phyloP scores from a whole-genome alignment of 768 basidiomycete species.

The Amanita phalloides region DNA sequence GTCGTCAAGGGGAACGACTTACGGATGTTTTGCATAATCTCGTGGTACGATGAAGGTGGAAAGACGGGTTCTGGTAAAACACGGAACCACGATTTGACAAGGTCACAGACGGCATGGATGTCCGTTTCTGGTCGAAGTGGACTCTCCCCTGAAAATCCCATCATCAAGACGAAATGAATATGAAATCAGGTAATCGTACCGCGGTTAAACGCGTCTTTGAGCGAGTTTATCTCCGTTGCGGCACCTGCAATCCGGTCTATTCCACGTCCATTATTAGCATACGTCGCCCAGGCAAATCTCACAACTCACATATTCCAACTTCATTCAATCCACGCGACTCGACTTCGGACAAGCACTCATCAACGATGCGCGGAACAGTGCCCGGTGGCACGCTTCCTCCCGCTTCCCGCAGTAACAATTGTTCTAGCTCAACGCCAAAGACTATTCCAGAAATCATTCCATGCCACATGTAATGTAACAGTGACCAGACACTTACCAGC shows the following conservation, averaged over 20 bases:
- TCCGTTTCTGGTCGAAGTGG: slow-evolving; percentile 54
- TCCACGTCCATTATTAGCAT: neutral
- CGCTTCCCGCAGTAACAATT: slow-evolving; percentile 57
- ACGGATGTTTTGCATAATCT: slow-evolving; percentile 68
- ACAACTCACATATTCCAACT: slow-evolving; percentile 68
- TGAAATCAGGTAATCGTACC: slow-evolving; percentile 22
- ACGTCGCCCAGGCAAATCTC: neutral
- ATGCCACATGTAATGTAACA: neutral
- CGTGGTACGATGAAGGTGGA: slow-evolving; percentile 55
- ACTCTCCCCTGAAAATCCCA: slow-evolving; percentile 35
- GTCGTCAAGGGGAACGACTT: slow-evolving; percentile 14
- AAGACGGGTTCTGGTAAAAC: slow-evolving; percentile 73
- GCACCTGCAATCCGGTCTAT: slow-evolving; percentile 84
- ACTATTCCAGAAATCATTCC: slow-evolving; percentile 25
- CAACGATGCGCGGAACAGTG: slow-evolving; percentile 54
- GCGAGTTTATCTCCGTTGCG: slow-evolving; percentile 49
- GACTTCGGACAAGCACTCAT: slow-evolving; percentile 57
- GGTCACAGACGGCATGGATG: slow-evolving; percentile 74
- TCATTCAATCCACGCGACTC: slow-evolving; percentile 70
- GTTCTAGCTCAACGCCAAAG: slow-evolving; percentile 69
- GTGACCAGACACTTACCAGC: slow-evolving; percentile 41
- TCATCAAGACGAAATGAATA: neutral
- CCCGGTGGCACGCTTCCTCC: slow-evolving; percentile 40
- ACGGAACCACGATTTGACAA: slow-evolving; percentile 82
- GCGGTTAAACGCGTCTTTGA: slow-evolving; percentile 69